phyloP scores from a whole-genome alignment of 2,329 filamentous ascomycete genomes.

The Lachnellula willkommii region DNA sequence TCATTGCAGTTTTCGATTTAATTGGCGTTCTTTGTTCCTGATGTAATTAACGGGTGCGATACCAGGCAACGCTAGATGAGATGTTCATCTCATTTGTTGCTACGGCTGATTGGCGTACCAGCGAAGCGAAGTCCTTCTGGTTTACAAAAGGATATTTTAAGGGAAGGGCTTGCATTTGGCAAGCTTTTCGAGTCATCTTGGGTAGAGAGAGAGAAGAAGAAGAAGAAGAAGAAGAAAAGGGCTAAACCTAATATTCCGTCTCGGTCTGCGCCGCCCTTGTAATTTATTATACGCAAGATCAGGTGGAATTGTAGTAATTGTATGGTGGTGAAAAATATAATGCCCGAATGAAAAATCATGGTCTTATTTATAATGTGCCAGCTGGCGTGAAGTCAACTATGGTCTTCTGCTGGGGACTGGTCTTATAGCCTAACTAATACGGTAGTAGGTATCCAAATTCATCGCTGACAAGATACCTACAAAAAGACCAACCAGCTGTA shows the following conservation, averaged over 20 bases:
- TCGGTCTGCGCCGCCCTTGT: neutral
- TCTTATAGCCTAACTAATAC: too few species aligned
- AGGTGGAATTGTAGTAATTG: slow-evolving; percentile 1
- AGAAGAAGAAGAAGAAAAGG: neutral
- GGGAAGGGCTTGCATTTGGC: neutral
- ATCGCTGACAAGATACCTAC: too few species aligned
- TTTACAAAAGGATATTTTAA: slow-evolving; percentile 3
- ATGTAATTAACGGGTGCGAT: slow-evolving; percentile 20
- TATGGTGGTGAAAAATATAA: slow-evolving; percentile 11
- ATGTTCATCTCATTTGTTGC: slow-evolving; percentile 22
- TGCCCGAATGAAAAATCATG: slow-evolving; percentile 7
- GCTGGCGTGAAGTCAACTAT: too few species aligned
- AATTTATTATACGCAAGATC: slow-evolving; percentile 9
- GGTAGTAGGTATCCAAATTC: too few species aligned
- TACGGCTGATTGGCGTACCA: slow-evolving; percentile 2
- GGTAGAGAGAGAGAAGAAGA: neutral
- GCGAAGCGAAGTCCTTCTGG: slow-evolving; percentile 5
- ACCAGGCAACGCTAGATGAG: slow-evolving; percentile 15
- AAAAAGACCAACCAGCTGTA: too few species aligned
- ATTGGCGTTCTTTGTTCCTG: slow-evolving; percentile 23
- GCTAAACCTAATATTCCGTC: neutral
- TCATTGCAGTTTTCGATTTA: slow-evolving; percentile 20
- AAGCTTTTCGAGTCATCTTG: slow-evolving; percentile 7
- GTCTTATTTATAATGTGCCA: too few species aligned
- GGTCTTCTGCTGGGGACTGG: too few species aligned